These are phyloP conservation scores for Elsinoe necatrix DNA, from an alignment of 2,329 filamentous ascomycete species.

Conservation along the genomic window DNA sequence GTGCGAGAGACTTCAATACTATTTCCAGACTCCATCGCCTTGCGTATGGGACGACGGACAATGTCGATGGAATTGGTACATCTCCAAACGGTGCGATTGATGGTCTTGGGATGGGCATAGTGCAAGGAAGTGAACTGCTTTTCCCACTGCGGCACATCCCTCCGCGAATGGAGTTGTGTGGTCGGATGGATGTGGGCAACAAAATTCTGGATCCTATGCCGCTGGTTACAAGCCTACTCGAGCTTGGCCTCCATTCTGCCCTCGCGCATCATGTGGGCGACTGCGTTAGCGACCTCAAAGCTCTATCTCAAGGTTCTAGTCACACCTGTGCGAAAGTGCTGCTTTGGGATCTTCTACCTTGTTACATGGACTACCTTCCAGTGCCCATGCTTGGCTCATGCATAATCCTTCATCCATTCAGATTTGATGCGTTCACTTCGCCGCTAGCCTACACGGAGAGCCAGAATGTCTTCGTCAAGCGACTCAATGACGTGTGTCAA, in stretches of 20 bases:
- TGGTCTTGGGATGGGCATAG: background rate
- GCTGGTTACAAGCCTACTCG: background rate
- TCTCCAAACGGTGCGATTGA: background rate
- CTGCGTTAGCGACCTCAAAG: background rate
- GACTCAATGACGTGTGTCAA: background rate
- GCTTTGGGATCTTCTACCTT: background rate
- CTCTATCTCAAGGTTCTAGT: background rate
- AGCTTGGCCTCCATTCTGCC: background rate
- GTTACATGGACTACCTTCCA: background rate
- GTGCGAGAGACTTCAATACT: background rate
- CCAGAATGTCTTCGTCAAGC: background rate
- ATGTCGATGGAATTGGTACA: background rate
- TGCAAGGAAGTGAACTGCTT: background rate
- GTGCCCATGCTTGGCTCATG: background rate
- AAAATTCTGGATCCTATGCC: background rate
- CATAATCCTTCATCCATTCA: background rate
- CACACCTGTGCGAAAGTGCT: background rate
- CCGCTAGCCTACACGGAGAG: background rate
- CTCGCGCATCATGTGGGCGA: background rate
- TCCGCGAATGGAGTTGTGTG: background rate
- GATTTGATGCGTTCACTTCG: background rate
- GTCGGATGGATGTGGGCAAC: background rate
- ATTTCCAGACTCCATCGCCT: background rate
- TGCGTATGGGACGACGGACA: background rate
- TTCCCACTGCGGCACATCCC: background rate